Evolutionary conservation across 2,329 filamentous ascomycete species (phyloP).

Genomic region (Colletotrichum abscissum): DNA sequence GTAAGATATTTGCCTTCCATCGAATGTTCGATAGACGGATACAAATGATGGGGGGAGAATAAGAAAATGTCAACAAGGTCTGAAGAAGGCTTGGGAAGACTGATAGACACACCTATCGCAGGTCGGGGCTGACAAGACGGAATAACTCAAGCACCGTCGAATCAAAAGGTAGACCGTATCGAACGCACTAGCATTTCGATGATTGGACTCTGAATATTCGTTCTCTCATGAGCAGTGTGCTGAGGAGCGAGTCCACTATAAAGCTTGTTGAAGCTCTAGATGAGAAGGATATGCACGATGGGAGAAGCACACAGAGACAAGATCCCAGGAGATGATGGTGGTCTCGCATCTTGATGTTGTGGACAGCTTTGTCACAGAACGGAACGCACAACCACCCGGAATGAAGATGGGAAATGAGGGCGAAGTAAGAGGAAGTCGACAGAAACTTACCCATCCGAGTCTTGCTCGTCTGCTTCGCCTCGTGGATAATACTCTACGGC

Average conservation of each 20-base stretch:
- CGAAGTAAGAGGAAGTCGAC: background rate
- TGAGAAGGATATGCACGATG: background rate
- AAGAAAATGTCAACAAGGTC: background rate
- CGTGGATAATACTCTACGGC: slow-evolving; percentile 79
- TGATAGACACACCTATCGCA: background rate
- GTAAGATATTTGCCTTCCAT: background rate
- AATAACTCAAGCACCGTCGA: too few species aligned
- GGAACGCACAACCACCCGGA: too few species aligned
- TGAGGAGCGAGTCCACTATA: background rate
- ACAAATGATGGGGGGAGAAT: background rate
- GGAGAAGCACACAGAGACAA: background rate
- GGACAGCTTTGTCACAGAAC: background rate
- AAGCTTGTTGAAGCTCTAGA: background rate
- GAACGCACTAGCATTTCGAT: background rate
- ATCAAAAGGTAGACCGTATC: background rate
- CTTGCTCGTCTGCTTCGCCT: slow-evolving; percentile 93
- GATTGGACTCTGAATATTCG: background rate
- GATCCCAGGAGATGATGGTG: background rate
- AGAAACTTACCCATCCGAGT: slow-evolving; percentile 82
- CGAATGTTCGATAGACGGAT: background rate
- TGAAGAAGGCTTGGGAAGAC: background rate
- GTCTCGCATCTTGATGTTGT: background rate
- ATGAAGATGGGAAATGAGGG: background rate
- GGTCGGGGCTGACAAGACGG: background rate
- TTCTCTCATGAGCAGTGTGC: background rate